phyloP scores from a whole-genome alignment of 257 asterid genomes.

The Prunella vulgaris region DNA sequence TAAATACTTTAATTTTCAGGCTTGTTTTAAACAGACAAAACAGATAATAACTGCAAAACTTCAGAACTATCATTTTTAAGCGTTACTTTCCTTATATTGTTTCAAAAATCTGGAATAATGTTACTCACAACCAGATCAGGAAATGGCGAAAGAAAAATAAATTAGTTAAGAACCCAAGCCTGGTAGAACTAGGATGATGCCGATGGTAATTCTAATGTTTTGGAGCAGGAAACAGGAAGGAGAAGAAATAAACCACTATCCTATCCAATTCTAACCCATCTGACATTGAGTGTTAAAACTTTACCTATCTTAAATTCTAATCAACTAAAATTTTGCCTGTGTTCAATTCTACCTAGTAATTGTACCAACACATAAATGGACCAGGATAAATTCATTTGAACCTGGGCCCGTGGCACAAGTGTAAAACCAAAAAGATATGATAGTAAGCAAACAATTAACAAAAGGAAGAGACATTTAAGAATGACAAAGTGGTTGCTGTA shows the following conservation, averaged over 20 bases:
- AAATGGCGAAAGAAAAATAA: neutral
- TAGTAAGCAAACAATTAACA: no score
- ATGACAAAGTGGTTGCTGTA: neutral
- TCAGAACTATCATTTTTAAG: neutral
- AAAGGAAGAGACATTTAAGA: neutral
- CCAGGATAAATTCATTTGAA: neutral
- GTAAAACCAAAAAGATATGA: neutral
- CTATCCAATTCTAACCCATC: neutral
- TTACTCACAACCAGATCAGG: neutral
- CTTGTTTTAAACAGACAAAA: constrained; percentile 1
- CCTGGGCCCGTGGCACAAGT: neutral
- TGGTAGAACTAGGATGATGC: neutral
- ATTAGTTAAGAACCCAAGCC: neutral
- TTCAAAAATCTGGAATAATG: neutral
- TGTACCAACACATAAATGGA: neutral
- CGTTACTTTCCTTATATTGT: neutral
- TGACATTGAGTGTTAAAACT: neutral
- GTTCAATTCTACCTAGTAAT: neutral
- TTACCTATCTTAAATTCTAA: neutral
- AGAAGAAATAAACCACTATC: neutral
- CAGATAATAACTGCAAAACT: neutral
- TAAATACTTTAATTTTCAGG: neutral
- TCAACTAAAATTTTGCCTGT: neutral
- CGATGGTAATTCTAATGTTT: neutral
- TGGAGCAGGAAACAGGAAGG: neutral